Conservation (phyloP, 2,329 filamentous ascomycete species). For the Coniochaeta sp. region DNA sequence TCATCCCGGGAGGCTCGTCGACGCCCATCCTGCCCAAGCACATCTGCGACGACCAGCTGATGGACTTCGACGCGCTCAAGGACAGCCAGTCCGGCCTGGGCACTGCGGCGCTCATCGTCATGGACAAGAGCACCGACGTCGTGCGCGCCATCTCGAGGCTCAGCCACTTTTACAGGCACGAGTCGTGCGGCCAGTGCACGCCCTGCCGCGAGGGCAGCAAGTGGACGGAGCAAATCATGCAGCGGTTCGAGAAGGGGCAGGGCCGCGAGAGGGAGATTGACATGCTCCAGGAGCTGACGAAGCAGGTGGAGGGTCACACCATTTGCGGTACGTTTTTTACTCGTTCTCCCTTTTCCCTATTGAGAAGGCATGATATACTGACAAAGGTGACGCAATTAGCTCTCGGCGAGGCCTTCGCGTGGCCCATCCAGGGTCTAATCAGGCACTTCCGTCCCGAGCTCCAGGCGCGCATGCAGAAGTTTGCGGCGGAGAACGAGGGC, state of each 20-base stretch:
- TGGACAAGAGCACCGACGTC: slow-evolving; percentile 97
- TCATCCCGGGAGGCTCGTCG: slow-evolving; percentile 95
- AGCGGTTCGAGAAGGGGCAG: slow-evolving; percentile 86
- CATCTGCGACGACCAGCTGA: slow-evolving; percentile 89
- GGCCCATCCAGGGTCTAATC: slow-evolving; percentile 97
- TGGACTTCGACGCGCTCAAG: slow-evolving; percentile 99
- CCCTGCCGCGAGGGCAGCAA: slow-evolving; percentile 99
- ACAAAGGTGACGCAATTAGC: slow-evolving; percentile 42
- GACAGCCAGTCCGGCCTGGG: slow-evolving; percentile 96
- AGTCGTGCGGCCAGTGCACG: slow-evolving; percentile 97
- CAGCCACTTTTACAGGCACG: slow-evolving; percentile 96
- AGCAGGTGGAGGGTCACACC: slow-evolving; percentile 98
- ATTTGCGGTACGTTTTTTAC: slow-evolving; percentile 71
- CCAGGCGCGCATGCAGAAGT: slow-evolving; percentile 82
- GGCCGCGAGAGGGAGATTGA: slow-evolving; percentile 91
- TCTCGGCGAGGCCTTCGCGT: slow-evolving; percentile 94
- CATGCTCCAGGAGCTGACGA: slow-evolving; percentile 98
- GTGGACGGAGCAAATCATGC: slow-evolving; percentile 99
- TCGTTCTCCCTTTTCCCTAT: not conserved
- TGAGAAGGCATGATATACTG: not conserved
- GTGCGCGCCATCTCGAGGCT: slow-evolving; percentile 90
- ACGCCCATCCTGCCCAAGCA: slow-evolving; percentile 89
- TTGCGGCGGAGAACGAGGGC: slow-evolving; percentile 65
- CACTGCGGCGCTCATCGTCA: slow-evolving; percentile 95
- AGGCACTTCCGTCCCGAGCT: slow-evolving; percentile 96